Evolutionary conservation across 768 basidiomycete species (phyloP).

Genomic region (Hypholoma sublateritium): DNA sequence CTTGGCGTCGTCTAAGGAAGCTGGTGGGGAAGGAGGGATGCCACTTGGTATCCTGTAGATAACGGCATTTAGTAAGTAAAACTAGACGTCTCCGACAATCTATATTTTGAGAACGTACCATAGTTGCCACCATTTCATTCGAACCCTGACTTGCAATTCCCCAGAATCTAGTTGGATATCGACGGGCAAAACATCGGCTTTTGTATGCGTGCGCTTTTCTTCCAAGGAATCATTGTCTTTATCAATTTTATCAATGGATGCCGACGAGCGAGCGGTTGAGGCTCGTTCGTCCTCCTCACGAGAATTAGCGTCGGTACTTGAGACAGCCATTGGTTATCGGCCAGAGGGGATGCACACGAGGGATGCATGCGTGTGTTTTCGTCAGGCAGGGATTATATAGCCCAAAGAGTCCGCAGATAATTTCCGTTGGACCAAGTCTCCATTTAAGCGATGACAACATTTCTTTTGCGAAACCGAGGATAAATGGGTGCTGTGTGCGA

Average conservation of each 20-base stretch:
- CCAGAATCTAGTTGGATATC: conserved; percentile 41
- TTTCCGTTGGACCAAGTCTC: no score
- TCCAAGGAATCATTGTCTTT: neutral
- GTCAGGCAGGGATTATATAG: no score
- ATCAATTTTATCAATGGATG: neutral
- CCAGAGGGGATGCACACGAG: no score
- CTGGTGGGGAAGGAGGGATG: conserved; percentile 55
- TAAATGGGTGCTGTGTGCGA: neutral
- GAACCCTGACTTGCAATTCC: conserved; percentile 36
- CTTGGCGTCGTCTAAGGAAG: conserved; percentile 54
- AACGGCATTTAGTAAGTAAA: neutral
- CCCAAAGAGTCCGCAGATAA: no score
- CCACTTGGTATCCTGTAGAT: conserved; percentile 54
- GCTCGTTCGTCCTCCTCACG: neutral
- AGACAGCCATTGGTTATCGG: neutral
- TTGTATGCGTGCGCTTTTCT: neutral
- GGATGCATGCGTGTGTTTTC: no score
- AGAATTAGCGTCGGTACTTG: no score
- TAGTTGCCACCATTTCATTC: conserved; percentile 54
- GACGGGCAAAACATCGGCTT: neutral
- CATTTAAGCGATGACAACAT: neutral
- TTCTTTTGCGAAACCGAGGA: neutral
- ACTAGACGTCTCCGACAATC: neutral
- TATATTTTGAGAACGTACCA: conserved; percentile 36
- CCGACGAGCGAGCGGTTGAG: neutral